Percentiles rank a stretch among this genome's conserved stretches.
Evolutionary conservation across 768 basidiomycete genomes (phyloP).

Genomic region (Dioszegia hungarica): DNA sequence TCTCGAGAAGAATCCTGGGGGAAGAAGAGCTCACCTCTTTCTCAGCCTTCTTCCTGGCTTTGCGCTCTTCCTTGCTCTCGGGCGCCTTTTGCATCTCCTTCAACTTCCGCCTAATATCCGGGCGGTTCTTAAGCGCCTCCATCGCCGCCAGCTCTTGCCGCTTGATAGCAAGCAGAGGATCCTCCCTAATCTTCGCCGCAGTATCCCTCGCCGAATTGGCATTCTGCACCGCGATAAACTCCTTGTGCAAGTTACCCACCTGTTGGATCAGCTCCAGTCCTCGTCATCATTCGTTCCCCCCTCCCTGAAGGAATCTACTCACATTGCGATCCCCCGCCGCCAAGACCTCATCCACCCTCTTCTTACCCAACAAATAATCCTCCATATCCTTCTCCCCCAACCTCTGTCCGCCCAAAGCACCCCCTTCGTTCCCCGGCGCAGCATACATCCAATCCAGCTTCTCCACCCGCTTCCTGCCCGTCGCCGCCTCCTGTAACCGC

Average conservation of each 20-base stretch:
- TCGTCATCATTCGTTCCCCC: too few relatives aligned
- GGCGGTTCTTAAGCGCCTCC: constrained; percentile 59
- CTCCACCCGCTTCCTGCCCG: constrained; percentile 88
- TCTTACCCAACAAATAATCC: constrained; percentile 95
- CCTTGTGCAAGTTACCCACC: constrained; percentile 60
- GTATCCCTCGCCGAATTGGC: constrained; percentile 85
- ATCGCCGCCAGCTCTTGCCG: constrained; percentile 94
- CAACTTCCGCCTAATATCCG: constrained; percentile 41
- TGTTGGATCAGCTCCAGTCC: constrained; percentile 3
- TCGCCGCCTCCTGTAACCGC: constrained; percentile 87
- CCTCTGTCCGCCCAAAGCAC: constrained; percentile 52
- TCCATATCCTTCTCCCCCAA: constrained; percentile 71
- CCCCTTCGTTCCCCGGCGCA: constrained; percentile 82
- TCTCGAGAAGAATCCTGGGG: constrained; percentile 18
- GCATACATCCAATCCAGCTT: constrained; percentile 99
- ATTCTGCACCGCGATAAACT: constrained; percentile 89
- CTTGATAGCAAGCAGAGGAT: constrained; percentile 94
- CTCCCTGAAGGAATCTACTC: constrained; percentile 44
- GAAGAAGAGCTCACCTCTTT: constrained; percentile 52
- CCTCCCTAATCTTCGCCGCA: constrained; percentile 90
- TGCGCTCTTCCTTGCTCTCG: constrained; percentile 54
- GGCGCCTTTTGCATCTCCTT: constrained; percentile 43
- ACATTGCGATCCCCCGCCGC: constrained; percentile 80
- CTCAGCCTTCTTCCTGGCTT: constrained; percentile 58
- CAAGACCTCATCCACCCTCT: constrained; percentile 91